Percentiles rank a stretch among this genome's conserved stretches.
These are phyloP conservation scores for Peterozyma toletana DNA, from an alignment of 805 yeast species.

Conservation along the genomic window DNA sequence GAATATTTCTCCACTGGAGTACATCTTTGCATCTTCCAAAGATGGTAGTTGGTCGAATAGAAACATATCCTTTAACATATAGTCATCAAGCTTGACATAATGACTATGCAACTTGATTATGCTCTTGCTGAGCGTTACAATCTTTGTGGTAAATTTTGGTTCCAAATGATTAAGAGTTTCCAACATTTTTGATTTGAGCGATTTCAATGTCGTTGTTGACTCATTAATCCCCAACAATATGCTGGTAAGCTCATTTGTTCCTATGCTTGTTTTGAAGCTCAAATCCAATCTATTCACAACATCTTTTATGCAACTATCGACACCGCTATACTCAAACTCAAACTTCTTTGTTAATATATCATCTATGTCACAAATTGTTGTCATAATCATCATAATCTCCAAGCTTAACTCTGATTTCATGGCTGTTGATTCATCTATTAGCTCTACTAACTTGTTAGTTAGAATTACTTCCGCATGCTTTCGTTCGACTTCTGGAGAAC, in stretches of 20 bases:
- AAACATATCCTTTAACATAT: slow-evolving; percentile 2
- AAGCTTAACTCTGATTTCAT: slow-evolving; percentile 5
- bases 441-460: slow-evolving; percentile 3
- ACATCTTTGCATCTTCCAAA: slow-evolving; percentile 11
- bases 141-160: slow-evolving; percentile 18
- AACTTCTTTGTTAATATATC: slow-evolving; percentile 4
- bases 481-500: slow-evolving; percentile 3
- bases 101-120: slow-evolving; percentile 16
- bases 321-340: slow-evolving; percentile 4
- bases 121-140: slow-evolving; percentile 14
- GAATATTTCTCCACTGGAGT: slow-evolving; percentile 7
- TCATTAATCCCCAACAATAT: slow-evolving; percentile 7
- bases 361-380: slow-evolving; percentile 6
- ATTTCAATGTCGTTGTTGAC: background rate
- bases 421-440: slow-evolving; percentile 4
- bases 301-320: background rate
- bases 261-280: slow-evolving; percentile 5
- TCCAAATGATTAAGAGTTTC: slow-evolving; percentile 8
- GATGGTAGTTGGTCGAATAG: slow-evolving; percentile 19
- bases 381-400: slow-evolving; percentile 8
- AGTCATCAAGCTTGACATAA: slow-evolving; percentile 14
- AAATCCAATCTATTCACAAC: slow-evolving; percentile 1
- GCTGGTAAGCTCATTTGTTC: slow-evolving; percentile 2
- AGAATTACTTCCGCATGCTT: slow-evolving; percentile 3
- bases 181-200: slow-evolving; percentile 5